Percentiles rank a stretch among this genome's conserved stretches.
phyloP scores from a whole-genome alignment of 441 rosid genomes.

The Corymbia calophylla region DNA sequence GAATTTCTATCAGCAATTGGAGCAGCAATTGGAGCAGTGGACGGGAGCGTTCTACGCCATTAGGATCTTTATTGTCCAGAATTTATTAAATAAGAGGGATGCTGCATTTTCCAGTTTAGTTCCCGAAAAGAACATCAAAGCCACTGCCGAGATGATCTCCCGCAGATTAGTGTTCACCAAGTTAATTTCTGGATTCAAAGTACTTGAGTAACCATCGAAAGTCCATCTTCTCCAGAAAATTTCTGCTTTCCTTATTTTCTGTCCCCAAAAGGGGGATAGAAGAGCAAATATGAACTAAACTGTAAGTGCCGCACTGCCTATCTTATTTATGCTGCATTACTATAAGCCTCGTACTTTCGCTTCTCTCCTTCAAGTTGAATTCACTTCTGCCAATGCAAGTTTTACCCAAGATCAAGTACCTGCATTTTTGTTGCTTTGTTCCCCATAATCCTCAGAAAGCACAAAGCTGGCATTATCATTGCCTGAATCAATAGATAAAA shows the following conservation, averaged over 20 bases:
- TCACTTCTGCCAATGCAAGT: not conserved
- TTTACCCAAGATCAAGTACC: constrained; percentile 20
- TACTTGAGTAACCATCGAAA: not conserved
- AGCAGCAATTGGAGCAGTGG: not conserved
- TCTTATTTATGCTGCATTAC: not conserved
- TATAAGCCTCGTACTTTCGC: not conserved
- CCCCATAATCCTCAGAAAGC: constrained; percentile 63
- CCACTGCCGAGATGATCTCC: not conserved
- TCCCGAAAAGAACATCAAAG: not conserved
- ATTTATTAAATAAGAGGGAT: not conserved
- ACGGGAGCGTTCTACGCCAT: not conserved
- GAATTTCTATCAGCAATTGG: not conserved
- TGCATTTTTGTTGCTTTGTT: constrained; percentile 55
- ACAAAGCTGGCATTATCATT: constrained; percentile 60
- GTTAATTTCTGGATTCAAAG: not conserved
- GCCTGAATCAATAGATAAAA: constrained; percentile 35
- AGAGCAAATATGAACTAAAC: not conserved
- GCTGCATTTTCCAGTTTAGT: not conserved
- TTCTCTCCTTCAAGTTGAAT: not conserved
- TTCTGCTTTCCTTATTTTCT: not conserved
- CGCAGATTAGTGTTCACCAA: not conserved
- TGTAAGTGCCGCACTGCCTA: not conserved
- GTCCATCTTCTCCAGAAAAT: not conserved
- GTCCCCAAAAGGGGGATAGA: not conserved
- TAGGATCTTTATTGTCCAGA: not conserved